Evolutionary conservation across 2,329 filamentous ascomycete genomes (phyloP).

Genomic region (Colletotrichum plurivorum): DNA sequence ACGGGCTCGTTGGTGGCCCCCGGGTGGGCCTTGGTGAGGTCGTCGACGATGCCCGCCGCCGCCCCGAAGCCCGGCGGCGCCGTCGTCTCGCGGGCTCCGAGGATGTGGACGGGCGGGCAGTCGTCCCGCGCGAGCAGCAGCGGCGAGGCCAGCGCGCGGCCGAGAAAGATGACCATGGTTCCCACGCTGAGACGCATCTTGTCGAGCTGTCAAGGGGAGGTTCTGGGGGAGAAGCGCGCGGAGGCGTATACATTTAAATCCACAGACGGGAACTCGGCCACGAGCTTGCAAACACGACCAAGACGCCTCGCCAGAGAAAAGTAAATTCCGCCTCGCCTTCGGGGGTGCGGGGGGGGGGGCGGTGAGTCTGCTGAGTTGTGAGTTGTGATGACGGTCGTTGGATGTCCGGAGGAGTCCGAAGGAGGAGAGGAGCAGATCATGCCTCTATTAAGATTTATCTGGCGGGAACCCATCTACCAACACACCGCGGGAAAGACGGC

Average conservation of each 20-base stretch:
- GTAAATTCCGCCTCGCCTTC: neutral
- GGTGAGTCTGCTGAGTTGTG: too few species aligned
- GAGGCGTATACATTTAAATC: slow-evolving; percentile 15
- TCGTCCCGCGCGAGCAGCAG: slow-evolving; percentile 1
- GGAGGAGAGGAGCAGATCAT: neutral
- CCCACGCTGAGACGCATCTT: slow-evolving; percentile 29
- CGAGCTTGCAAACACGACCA: neutral
- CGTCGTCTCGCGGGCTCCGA: slow-evolving; percentile 63
- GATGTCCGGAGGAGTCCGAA: too few species aligned
- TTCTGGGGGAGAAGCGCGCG: slow-evolving; percentile 9
- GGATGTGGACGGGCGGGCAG: slow-evolving; percentile 60
- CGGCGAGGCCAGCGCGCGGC: slow-evolving; percentile 28
- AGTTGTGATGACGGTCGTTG: neutral
- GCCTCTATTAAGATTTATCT: slow-evolving; percentile 19
- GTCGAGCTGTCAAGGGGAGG: slow-evolving; percentile 1
- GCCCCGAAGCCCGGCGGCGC: slow-evolving; percentile 68
- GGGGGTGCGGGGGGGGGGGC: too few species aligned
- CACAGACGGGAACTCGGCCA: neutral
- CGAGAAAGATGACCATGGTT: slow-evolving; percentile 13
- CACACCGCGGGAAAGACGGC: slow-evolving; percentile 6
- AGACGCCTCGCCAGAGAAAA: neutral
- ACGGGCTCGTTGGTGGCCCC: slow-evolving; percentile 70
- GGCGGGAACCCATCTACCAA: slow-evolving; percentile 12
- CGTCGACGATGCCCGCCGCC: slow-evolving; percentile 63
- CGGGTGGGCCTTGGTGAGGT: slow-evolving; percentile 61